A percentile compares a stretch with the other conserved stretches of the same genome.
Evolutionary conservation across 345 rosid genomes (phyloP).

Genomic region (Murraya koenigii): DNA sequence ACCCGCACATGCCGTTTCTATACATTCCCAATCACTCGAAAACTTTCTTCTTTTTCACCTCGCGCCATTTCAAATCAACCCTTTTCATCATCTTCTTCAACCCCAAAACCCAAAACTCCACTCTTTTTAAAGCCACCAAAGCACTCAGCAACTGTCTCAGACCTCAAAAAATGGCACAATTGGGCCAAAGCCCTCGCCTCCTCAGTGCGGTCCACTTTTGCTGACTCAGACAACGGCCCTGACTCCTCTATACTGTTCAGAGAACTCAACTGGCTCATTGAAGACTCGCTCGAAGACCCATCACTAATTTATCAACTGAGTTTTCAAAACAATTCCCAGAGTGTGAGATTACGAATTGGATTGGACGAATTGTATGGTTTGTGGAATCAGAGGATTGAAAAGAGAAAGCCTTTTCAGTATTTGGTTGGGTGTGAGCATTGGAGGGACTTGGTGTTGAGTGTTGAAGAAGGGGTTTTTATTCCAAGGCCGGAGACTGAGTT

Average conservation of each 20-base stretch:
- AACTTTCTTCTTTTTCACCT: neutral
- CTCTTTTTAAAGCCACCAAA: conserved; percentile 53
- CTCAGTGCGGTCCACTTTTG: conserved; percentile 55
- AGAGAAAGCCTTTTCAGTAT: conserved; percentile 86
- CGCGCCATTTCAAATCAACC: conserved; percentile 1
- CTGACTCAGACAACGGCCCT: conserved; percentile 50
- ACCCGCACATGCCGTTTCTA: neutral
- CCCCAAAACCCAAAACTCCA: conserved; percentile 41
- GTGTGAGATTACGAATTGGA: conserved; percentile 35
- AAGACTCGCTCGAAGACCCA: conserved; percentile 52
- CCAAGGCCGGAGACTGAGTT: conserved; percentile 93
- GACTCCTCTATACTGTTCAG: conserved; percentile 54
- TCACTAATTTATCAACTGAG: conserved; percentile 26
- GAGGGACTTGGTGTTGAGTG: conserved; percentile 82
- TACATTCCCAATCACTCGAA: neutral
- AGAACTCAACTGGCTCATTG: conserved; percentile 82
- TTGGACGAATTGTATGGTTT: conserved; percentile 58
- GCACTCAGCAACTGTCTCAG: conserved; percentile 41
- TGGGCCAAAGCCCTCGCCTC: conserved; percentile 72
- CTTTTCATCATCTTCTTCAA: conserved; percentile 17
- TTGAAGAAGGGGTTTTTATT: conserved; percentile 87
- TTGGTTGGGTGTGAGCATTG: conserved; percentile 92
- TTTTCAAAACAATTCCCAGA: conserved; percentile 12
- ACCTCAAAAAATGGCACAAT: conserved; percentile 61
- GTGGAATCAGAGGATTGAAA: conserved; percentile 83